A percentile compares a stretch with the other conserved stretches of the same genome.
Conservation (phyloP, 306 rosid species). For the Canavalia gladiata region DNA sequence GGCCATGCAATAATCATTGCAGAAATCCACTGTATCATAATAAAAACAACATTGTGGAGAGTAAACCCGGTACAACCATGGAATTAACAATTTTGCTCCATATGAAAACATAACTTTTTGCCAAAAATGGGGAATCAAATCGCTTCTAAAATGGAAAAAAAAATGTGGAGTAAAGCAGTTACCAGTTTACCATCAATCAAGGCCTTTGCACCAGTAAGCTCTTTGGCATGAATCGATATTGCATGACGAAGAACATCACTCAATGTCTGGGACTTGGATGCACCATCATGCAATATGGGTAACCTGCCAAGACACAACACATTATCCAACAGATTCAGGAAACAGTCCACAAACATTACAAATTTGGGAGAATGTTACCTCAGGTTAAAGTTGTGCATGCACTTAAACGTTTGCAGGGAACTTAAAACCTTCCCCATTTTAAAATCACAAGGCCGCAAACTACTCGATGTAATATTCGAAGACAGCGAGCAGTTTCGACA, state of each 20-base stretch:
- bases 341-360: constrained; percentile 20
- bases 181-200: constrained; percentile 91
- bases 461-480: constrained; percentile 78
- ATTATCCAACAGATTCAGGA: not conserved
- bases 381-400: constrained; percentile 77
- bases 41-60: not conserved
- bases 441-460: constrained; percentile 91
- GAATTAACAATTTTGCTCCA: not conserved
- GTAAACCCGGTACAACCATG: constrained; percentile 20
- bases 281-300: constrained; percentile 65
- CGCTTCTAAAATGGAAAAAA: constrained; percentile 8
- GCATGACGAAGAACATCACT: constrained; percentile 70
- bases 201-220: constrained; percentile 69
- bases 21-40: constrained; percentile 12
- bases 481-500: constrained; percentile 79
- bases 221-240: constrained; percentile 77
- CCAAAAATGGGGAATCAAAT: not conserved
- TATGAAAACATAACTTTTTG: not conserved
- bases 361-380: constrained; percentile 62
- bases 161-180: constrained; percentile 22
- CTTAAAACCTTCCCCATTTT: constrained; percentile 84
- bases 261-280: constrained; percentile 67
- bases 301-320: constrained; percentile 63
- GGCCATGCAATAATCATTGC: constrained; percentile 11
- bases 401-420: constrained; percentile 79